Percentiles rank a stretch among this genome's conserved stretches.
phyloP scores from a whole-genome alignment of 345 rosid species.

The Eucalyptus cloeziana region DNA sequence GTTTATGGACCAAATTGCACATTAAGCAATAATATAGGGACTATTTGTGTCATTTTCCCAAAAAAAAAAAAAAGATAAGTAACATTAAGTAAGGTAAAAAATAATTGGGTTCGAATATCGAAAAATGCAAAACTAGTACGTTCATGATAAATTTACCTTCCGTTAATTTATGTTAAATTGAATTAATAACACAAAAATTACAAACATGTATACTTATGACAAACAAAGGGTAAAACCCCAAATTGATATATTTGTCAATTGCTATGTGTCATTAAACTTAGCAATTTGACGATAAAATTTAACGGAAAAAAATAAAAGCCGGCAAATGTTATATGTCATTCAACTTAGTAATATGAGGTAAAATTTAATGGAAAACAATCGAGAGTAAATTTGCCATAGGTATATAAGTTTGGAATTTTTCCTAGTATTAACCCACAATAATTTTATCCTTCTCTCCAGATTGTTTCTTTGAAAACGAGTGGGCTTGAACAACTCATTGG shows the following conservation, averaged over 20 bases:
- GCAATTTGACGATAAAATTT: accelerated
- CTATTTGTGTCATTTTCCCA: too few species aligned
- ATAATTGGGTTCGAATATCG: accelerated
- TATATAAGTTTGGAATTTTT: not conserved
- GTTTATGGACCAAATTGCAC: too few species aligned
- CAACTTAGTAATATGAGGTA: too few species aligned
- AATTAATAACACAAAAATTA: accelerated
- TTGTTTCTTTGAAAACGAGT: not conserved
- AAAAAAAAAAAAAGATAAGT: not conserved
- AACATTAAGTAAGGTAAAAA: not conserved
- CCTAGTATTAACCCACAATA: too few species aligned
- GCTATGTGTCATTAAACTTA: accelerated
- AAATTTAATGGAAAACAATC: accelerated
- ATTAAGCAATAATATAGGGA: too few species aligned
- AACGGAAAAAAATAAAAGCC: accelerated
- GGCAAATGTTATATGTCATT: too few species aligned
- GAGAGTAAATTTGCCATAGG: accelerated
- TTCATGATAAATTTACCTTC: too few species aligned
- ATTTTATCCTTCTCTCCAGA: too few species aligned
- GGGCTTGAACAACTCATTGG: not conserved
- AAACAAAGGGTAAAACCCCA: accelerated
- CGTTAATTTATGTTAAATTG: accelerated
- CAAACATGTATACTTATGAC: not conserved
- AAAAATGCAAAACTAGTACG: too few species aligned
- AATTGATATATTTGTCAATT: accelerated